Conservation (phyloP, 768 basidiomycete species). For the Amanita rimosa region DNA sequence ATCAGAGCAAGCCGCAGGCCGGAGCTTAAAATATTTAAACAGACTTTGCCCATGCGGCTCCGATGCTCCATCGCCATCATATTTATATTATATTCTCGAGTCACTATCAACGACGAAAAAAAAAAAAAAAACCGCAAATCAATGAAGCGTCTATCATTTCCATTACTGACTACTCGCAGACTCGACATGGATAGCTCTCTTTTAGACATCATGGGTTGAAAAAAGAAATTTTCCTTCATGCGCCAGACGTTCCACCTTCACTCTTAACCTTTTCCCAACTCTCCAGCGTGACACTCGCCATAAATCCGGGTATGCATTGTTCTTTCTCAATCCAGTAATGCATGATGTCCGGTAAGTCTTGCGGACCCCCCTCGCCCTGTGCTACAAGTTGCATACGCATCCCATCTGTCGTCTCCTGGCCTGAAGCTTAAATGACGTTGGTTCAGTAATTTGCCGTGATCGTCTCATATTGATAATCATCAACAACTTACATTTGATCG, state of each 20-base stretch:
- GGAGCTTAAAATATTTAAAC: not conserved
- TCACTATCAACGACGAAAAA: not conserved
- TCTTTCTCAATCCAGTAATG: conserved; percentile 80
- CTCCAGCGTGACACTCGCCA: conserved; percentile 82
- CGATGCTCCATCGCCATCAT: not conserved
- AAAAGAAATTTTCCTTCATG: too few relatives aligned
- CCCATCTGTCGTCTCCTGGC: conserved; percentile 16
- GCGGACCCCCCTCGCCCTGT: conserved; percentile 63
- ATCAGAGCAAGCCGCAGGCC: not conserved
- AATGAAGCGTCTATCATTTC: not conserved
- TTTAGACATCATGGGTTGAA: too few relatives aligned
- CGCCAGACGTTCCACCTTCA: conserved; percentile 9
- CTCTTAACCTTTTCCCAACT: conserved; percentile 71
- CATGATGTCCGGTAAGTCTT: conserved; percentile 66
- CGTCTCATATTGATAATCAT: not conserved
- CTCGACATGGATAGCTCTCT: not conserved
- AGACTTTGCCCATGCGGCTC: not conserved
- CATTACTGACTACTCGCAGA: not conserved
- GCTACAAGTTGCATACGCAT: conserved; percentile 63
- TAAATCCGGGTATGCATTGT: conserved; percentile 80
- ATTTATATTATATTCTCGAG: not conserved
- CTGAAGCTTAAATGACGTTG: not conserved
- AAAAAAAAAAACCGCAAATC: too few relatives aligned
- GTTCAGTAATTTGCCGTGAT: not conserved
- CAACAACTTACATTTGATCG: conserved; percentile 23